Base-by-base conservation (phyloP, 768 basidiomycete genomes). In the Mycena galopus region DNA sequence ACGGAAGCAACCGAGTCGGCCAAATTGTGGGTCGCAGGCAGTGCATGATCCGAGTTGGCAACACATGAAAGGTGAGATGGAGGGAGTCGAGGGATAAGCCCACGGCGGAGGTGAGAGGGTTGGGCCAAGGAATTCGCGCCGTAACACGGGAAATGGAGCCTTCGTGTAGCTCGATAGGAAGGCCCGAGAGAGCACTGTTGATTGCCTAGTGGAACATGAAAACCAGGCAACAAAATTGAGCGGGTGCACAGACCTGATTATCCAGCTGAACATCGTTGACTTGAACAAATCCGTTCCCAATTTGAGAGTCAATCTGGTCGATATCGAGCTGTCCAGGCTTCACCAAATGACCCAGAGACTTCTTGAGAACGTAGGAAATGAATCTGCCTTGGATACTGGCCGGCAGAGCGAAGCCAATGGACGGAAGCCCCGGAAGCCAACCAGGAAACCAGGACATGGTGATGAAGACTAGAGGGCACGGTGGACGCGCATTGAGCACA, bases 281-380 rank as follows among this genome's bases (percentile, higher is more conserved):
- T 81, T 96, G 94, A 5, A 98, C 91, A 79, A 89, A 92, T 21
- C 97, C 97, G 50, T 92, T 93, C n/a, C 95, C 93, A 77, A 98
- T 92, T 82, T 97, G 95, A 32, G 95, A 94, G 77, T 97, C 95
- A 76, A 98, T 93, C 82, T 95, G 92, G 66, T 92, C 88, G 62
- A 90, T 86, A 82, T 98, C 94, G 68, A 98, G 89, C 77, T 96
- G 96, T 19, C 95, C 96, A 12, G 94, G 94, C 79, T 93, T 94
- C 65, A 98, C 88, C 71, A 98, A 88, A 78, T 93, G 93, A 14
- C 97, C 97, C 0, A 98, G 84, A 10, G 90, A 88, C 77, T 91
- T 92, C 86, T 91, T 93, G 73, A 98, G 88, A 63, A 96, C 83
- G 80, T 96, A 98, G 1, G 96, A 96, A 39, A 98, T 86, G 83